Percentiles rank a stretch among this genome's conserved stretches.
phyloP scores from a whole-genome alignment of 73 alveolate species.

The Paraurostyla sp. region DNA sequence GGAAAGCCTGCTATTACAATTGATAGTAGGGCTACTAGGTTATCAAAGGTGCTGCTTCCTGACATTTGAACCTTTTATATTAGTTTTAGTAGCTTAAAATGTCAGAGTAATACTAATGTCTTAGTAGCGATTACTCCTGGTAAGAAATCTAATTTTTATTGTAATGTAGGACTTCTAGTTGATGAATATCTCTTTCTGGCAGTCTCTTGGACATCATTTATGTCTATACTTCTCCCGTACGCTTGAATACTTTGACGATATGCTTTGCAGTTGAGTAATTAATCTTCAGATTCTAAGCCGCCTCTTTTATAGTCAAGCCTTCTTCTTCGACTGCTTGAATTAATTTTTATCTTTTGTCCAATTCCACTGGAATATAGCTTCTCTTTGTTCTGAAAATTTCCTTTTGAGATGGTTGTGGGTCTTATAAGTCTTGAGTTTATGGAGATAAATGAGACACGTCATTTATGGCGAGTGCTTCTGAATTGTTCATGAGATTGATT shows the following conservation, averaged over 20 bases:
- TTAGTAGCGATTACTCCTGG: neutral
- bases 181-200: slow-evolving; percentile 21
- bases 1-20: neutral
- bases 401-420: neutral
- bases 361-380: slow-evolving; percentile 68
- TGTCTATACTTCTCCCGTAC: slow-evolving; percentile 71
- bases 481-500: neutral
- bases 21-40: neutral
- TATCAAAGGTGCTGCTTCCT: neutral
- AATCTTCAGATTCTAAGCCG: slow-evolving; percentile 66
- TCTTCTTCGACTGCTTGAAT: slow-evolving; percentile 67
- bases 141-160: neutral
- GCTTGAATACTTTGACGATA: slow-evolving; percentile 69
- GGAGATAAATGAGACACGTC: slow-evolving; percentile 20
- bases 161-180: neutral
- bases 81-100: neutral
- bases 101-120: neutral
- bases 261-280: slow-evolving; percentile 79
- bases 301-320: slow-evolving; percentile 77
- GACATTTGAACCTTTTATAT: neutral
- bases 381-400: slow-evolving; percentile 62
- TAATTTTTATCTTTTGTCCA: slow-evolving; percentile 63
- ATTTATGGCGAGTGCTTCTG: neutral
- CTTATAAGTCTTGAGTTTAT: neutral
- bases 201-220: slow-evolving; percentile 55